Conservation (phyloP, 805 yeast genomes). For the Cyberlindnera bimundalis region DNA sequence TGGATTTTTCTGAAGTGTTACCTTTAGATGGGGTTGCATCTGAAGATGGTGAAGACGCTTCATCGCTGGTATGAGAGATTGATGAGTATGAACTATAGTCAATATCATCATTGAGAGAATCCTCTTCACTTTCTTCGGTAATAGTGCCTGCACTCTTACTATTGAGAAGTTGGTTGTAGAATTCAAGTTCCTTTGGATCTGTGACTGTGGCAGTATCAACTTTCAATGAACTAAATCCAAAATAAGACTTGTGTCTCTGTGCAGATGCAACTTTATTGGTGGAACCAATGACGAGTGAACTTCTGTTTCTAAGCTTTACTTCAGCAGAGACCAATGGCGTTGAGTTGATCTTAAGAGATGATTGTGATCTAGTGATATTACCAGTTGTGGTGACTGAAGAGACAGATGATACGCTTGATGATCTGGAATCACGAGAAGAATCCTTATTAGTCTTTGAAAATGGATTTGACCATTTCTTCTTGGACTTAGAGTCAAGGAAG, state of each 20-base stretch:
- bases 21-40: not conserved
- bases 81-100: not conserved
- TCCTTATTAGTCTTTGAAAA: conserved; percentile 3
- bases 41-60: not conserved
- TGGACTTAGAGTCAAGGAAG: conserved; percentile 4
- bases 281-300: conserved; percentile 5
- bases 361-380: conserved; percentile 2
- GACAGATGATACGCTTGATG: not conserved
- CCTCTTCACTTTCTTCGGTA: conserved; percentile 7
- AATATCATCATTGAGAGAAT: not conserved
- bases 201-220: conserved; percentile 9
- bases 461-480: conserved; percentile 9
- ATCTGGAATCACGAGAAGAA: not conserved
- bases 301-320: conserved; percentile 5
- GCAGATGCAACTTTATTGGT: not conserved
- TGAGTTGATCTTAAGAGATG: not conserved
- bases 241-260: conserved; percentile 16
- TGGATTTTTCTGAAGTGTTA: not conserved
- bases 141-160: conserved; percentile 1
- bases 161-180: conserved; percentile 15
- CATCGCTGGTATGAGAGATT: conserved; percentile 1
- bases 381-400: not conserved
- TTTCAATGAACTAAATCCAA: conserved; percentile 10
- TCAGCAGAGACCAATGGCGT: not conserved
- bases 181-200: conserved; percentile 25